These are phyloP conservation scores for Cladosporium sp. DNA, from an alignment of 2,329 filamentous ascomycete genomes.

Conservation along the genomic window DNA sequence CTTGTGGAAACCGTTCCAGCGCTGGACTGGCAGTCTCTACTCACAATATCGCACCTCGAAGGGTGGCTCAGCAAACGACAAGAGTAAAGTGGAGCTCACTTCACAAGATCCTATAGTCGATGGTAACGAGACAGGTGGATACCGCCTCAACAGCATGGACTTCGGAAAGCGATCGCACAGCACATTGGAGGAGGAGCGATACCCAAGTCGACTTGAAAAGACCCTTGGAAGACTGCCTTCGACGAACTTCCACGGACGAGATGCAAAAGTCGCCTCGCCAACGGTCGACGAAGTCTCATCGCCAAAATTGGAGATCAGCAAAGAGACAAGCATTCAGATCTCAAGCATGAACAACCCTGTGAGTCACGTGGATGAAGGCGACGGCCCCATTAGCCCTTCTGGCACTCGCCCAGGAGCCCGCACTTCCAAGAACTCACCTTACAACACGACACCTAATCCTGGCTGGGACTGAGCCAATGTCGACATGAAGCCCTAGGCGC, in stretches of 20 bases:
- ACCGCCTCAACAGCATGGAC: background rate
- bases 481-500: too few relatives aligned
- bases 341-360: background rate
- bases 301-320: constrained; percentile 1
- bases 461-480: background rate
- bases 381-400: background rate
- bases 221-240: background rate
- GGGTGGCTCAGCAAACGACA: background rate
- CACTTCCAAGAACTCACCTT: background rate
- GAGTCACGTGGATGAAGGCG: background rate
- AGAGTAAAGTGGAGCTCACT: background rate
- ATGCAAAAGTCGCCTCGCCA: background rate
- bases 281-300: background rate
- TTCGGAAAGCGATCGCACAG: background rate
- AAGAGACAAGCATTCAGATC: constrained; percentile 4
- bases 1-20: constrained; percentile 21
- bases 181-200: background rate
- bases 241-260: background rate
- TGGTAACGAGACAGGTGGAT: background rate
- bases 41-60: constrained; percentile 18
- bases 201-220: background rate
- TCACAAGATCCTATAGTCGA: constrained; percentile 7
- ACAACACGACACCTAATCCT: background rate
- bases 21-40: constrained; percentile 17
- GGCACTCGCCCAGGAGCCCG: background rate